phyloP scores from a whole-genome alignment of 306 rosid species.

The Cicer chorassanicum region DNA sequence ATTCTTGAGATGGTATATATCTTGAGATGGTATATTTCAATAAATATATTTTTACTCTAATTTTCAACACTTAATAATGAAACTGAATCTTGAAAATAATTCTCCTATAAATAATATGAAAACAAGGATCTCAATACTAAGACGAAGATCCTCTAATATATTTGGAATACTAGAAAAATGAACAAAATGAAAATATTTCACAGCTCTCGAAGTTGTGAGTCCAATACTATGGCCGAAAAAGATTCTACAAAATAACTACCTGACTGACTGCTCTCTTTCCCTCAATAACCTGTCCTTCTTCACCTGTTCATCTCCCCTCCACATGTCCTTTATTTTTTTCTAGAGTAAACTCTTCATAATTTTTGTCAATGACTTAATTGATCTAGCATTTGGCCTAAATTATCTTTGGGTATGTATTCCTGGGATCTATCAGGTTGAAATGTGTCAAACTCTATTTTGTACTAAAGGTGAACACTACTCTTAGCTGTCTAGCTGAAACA shows the following conservation, averaged over 20 bases:
- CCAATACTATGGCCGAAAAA: not conserved
- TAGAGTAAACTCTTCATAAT: not conserved
- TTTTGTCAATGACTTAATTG: not conserved
- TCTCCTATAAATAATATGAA: not conserved
- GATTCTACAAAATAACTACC: not conserved
- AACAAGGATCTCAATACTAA: not conserved
- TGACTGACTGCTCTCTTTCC: not conserved
- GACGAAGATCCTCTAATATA: not conserved
- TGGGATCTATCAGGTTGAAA: not conserved
- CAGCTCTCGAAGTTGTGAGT: not conserved
- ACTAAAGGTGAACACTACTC: not conserved
- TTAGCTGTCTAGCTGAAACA: conserved; percentile 10
- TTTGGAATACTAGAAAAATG: not conserved
- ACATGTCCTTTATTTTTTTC: not conserved
- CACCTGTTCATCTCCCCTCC: not conserved
- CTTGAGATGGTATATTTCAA: too few species aligned
- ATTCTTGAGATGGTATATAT: too few species aligned
- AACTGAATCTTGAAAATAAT: not conserved
- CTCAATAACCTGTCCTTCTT: not conserved
- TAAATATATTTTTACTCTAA: too few species aligned
- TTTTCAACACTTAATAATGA: not conserved
- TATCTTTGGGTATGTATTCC: too few species aligned
- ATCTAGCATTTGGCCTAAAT: too few species aligned
- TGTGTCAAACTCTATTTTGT: conserved; percentile 6
- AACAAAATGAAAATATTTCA: conserved; percentile 1